phyloP scores from a whole-genome alignment of 768 basidiomycete genomes.

The Kwoniella botswanensis region DNA sequence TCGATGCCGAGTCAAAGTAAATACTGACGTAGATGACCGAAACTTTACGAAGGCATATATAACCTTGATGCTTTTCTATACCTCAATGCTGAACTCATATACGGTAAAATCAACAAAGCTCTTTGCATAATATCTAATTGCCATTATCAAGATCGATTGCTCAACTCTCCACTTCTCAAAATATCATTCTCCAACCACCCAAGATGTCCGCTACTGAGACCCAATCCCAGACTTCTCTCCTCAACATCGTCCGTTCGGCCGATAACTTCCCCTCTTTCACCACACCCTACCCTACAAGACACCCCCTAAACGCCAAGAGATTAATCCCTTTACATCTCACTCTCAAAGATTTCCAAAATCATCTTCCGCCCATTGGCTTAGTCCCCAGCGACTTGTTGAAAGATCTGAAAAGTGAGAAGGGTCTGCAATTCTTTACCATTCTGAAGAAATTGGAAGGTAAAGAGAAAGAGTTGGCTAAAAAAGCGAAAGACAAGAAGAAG shows the following conservation, averaged over 20 bases:
- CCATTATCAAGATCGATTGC: too few relatives aligned
- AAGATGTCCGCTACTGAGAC: background rate
- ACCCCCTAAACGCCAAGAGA: constrained; percentile 18
- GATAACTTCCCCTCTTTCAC: constrained; percentile 30
- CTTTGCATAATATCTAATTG: too few relatives aligned
- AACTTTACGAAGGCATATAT: too few relatives aligned
- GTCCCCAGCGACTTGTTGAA: constrained; percentile 50
- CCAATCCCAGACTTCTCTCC: background rate
- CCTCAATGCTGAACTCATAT: too few relatives aligned
- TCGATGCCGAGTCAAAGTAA: too few relatives aligned
- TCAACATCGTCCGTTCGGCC: constrained; percentile 14
- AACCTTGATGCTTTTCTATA: too few relatives aligned
- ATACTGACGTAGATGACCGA: too few relatives aligned
- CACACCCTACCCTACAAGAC: constrained; percentile 16
- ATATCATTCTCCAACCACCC: background rate
- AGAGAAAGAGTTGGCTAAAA: background rate
- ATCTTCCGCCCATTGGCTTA: constrained; percentile 58
- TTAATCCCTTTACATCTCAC: constrained; percentile 33
- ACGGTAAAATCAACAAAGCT: too few relatives aligned
- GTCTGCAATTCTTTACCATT: constrained; percentile 8
- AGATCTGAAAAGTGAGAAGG: constrained; percentile 12
- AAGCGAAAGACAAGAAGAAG: background rate
- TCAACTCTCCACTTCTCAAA: too few relatives aligned
- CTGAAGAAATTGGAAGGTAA: constrained; percentile 59
- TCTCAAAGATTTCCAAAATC: constrained; percentile 18